These are phyloP conservation scores for Septoria petroselini DNA, from an alignment of 2,329 filamentous ascomycete genomes.

Conservation along the genomic window DNA sequence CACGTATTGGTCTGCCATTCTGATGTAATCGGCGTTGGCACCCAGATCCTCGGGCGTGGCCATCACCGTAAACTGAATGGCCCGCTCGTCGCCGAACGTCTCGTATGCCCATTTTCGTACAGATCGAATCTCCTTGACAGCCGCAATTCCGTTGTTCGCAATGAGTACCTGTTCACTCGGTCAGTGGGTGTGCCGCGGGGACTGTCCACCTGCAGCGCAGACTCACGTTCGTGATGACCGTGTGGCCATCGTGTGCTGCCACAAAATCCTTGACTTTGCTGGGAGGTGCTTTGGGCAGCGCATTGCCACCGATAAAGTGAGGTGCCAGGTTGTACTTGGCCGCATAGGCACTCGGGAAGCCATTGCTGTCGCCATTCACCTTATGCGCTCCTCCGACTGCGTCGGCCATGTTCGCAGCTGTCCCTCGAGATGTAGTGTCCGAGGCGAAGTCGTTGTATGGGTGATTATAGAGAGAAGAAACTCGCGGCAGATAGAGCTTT, in stretches of 20 bases:
- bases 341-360: slow-evolving; percentile 63
- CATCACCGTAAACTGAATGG: slow-evolving; percentile 99
- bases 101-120: slow-evolving; percentile 99
- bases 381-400: slow-evolving; percentile 42
- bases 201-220: neutral
- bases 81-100: slow-evolving; percentile 95
- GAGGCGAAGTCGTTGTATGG: neutral
- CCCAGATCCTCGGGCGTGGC: slow-evolving; percentile 95
- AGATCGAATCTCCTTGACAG: slow-evolving; percentile 98
- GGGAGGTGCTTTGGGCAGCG: slow-evolving; percentile 73
- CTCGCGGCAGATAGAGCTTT: slow-evolving; percentile 10
- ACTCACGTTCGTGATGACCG: slow-evolving; percentile 94
- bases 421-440: slow-evolving; percentile 24
- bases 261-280: slow-evolving; percentile 97
- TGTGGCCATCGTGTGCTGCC: slow-evolving; percentile 82
- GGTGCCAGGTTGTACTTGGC: slow-evolving; percentile 78
- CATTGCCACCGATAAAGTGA: slow-evolving; percentile 97
- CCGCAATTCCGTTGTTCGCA: slow-evolving; percentile 99
- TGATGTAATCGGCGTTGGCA: slow-evolving; percentile 98
- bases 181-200: slow-evolving; percentile 19
- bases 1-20: slow-evolving; percentile 99
- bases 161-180: slow-evolving; percentile 72
- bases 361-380: slow-evolving; percentile 47
- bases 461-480: neutral
- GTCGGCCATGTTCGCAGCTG: slow-evolving; percentile 40